Evolutionary conservation across 306 rosid genomes (phyloP), one percentile per base, ranked within the genome.

Genomic region (Rosa persica): DNA sequence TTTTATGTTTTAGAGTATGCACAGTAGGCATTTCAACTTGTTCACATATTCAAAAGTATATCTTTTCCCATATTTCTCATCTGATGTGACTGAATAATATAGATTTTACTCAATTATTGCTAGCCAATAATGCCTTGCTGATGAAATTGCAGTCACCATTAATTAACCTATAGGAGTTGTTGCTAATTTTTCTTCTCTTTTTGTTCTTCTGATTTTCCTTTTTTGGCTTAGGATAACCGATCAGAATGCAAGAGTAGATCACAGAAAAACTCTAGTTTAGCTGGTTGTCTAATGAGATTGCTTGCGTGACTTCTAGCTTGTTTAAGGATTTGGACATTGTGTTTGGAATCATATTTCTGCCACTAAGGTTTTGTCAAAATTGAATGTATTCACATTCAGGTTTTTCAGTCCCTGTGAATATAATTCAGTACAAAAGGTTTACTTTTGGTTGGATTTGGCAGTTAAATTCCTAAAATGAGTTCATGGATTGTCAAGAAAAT

Each of bases 271-370:
- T 54, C 22, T 30, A 10, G 15, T 39, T 5, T 42, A 61, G 67
- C 40, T 61, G 27, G 57, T 60, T 57, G 40, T 74, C 5, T 39
- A 23, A 47, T 57, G 2, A 74, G 67, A 12, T 61, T 60, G 70
- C 46, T 55, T 22, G 52, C 12, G 17, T 74, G 78, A 60, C 78
- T 74, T 73, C 3, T 39, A 57, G 43, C 19, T 58, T 17, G 57
- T 9, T 27, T 46, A 44, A 75, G 43, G 47, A 19, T 16, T 54
- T 69, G 30, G 30, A 15, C 4, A 34, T 70, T 34, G 23, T 39
- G n/a, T 20, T 48, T 54, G 43, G 40, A 43, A 20, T 79, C 60
- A 47, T 48, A 38, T 13, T 38, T 55, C 13, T 77, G 17, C 55
- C 9, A 5, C 64, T 61, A 15, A 43, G 44, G 44, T 27, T 4